A percentile compares a stretch with the other conserved stretches of the same genome.
phyloP scores from a whole-genome alignment of 352 stramenopile species.

The Pythium dissotocum region DNA sequence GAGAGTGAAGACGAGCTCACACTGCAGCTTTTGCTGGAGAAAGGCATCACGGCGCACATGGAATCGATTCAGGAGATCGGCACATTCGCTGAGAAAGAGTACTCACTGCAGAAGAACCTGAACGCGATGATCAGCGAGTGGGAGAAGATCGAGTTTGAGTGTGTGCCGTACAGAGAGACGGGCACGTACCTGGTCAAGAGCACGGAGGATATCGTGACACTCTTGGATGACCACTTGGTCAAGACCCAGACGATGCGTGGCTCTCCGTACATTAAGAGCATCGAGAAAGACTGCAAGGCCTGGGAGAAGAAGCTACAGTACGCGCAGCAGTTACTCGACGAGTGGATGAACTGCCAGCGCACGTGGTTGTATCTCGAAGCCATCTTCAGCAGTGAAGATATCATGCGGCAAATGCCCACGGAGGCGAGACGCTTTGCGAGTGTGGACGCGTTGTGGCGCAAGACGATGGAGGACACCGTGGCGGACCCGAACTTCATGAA shows the following conservation, averaged over 20 bases:
- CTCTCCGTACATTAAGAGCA: slow-evolving; percentile 93
- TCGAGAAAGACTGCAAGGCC: slow-evolving; percentile 90
- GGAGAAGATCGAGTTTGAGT: slow-evolving; percentile 93
- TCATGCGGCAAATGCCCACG: slow-evolving; percentile 95
- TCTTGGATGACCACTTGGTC: slow-evolving; percentile 94
- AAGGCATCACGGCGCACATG: slow-evolving; percentile 84
- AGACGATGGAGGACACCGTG: slow-evolving; percentile 91
- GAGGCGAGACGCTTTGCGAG: slow-evolving; percentile 88
- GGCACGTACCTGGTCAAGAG: slow-evolving; percentile 89
- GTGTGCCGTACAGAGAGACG: slow-evolving; percentile 91
- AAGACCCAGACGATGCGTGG: slow-evolving; percentile 96
- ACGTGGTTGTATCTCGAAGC: slow-evolving; percentile 96
- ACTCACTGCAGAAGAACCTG: slow-evolving; percentile 91
- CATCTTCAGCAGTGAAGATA: slow-evolving; percentile 95
- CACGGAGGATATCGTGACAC: slow-evolving; percentile 89
- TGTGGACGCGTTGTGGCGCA: slow-evolving; percentile 90
- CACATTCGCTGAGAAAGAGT: slow-evolving; percentile 95
- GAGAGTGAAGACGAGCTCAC: slow-evolving; percentile 87
- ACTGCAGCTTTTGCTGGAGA: slow-evolving; percentile 76
- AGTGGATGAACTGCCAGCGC: slow-evolving; percentile 93
- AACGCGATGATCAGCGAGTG: slow-evolving; percentile 95
- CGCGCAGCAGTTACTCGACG: slow-evolving; percentile 91
- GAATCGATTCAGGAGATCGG: slow-evolving; percentile 90
- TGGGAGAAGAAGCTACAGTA: slow-evolving; percentile 92
- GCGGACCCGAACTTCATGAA: slow-evolving; percentile 90